Conservation (phyloP, 768 basidiomycete species). For the Hirschioporus abietinus region DNA sequence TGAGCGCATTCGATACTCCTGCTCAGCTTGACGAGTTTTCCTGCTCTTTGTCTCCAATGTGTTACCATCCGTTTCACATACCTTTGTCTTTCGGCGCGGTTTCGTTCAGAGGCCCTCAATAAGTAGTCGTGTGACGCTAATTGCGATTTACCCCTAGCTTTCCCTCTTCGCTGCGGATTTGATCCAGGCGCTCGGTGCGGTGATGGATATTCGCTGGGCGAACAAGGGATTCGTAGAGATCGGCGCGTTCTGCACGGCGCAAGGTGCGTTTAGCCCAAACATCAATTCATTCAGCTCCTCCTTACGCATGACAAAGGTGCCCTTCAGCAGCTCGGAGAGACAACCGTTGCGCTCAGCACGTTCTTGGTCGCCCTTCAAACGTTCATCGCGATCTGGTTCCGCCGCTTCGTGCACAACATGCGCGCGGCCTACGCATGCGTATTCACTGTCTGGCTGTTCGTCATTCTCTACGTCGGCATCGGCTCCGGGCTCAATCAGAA, state of each 20-base stretch:
- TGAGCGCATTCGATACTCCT: too few relatives aligned
- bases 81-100: too few relatives aligned
- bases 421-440: slow-evolving; percentile 23
- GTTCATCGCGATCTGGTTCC: slow-evolving; percentile 34
- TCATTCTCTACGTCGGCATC: slow-evolving; percentile 25
- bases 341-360: slow-evolving; percentile 35
- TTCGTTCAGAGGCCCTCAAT: neutral
- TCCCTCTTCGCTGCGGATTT: slow-evolving; percentile 13
- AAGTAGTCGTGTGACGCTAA: slow-evolving; percentile 15
- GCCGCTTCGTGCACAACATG: slow-evolving; percentile 24
- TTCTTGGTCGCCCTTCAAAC: slow-evolving; percentile 38
- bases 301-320: slow-evolving; percentile 21
- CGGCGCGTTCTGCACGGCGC: slow-evolving; percentile 31
- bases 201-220: slow-evolving; percentile 26
- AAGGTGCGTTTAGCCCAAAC: slow-evolving; percentile 22
- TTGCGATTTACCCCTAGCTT: slow-evolving; percentile 14
- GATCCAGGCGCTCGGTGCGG: slow-evolving; percentile 8
- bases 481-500: slow-evolving; percentile 22
- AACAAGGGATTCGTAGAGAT: slow-evolving; percentile 26
- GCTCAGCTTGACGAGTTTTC: too few relatives aligned
- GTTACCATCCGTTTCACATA: too few relatives aligned
- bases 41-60: too few relatives aligned
- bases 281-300: too few relatives aligned
- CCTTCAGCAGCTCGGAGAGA: slow-evolving; percentile 37
- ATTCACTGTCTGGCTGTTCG: slow-evolving; percentile 26